A percentile compares a stretch with the other conserved stretches of the same genome.
Conservation (phyloP, 352 stramenopile species). For the Blastocystis sp. region DNA sequence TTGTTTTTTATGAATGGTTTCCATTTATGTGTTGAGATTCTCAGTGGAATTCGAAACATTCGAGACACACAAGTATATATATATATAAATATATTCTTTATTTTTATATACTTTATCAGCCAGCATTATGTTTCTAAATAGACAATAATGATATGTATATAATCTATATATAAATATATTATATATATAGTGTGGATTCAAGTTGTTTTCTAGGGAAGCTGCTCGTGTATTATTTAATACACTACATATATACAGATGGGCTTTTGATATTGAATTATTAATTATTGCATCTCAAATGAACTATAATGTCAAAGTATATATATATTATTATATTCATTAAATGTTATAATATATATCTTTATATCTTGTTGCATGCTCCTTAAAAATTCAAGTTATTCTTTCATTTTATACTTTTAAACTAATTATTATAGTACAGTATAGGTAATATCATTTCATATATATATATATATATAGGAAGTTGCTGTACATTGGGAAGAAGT, state of each 20-base stretch:
- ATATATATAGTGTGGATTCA: constrained; percentile 84
- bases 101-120: no score
- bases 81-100: no score
- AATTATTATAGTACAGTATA: no score
- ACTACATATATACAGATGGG: constrained; percentile 75
- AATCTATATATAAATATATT: no score
- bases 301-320: background rate
- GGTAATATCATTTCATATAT: no score
- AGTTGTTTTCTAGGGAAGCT: constrained; percentile 66
- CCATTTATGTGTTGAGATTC: constrained; percentile 62
- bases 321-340: no score
- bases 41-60: constrained; percentile 60
- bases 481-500: constrained; percentile 70
- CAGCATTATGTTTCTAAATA: no score
- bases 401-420: no score
- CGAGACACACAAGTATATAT: constrained; percentile 73
- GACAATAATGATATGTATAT: no score
- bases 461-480: constrained; percentile 54
- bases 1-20: constrained; percentile 72
- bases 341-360: no score
- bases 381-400: background rate
- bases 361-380: background rate
- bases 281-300: constrained; percentile 52
- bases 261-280: constrained; percentile 75
- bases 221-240: constrained; percentile 60